These are phyloP conservation scores for Nicotiana undulata DNA, from an alignment of 257 asterid species.

Conservation along the genomic window DNA sequence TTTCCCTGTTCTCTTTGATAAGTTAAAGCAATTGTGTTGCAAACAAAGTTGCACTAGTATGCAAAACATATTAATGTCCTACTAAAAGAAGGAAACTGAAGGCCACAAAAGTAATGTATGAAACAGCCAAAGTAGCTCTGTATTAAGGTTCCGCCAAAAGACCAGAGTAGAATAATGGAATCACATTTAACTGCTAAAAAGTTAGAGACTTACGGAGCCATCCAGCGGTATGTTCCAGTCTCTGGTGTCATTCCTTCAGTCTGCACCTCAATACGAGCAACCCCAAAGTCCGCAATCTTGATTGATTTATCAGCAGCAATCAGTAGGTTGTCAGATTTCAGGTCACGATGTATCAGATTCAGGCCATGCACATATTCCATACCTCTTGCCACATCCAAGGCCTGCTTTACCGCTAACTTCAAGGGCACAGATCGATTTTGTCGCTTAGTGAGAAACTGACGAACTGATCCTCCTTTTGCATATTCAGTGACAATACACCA, in stretches of 20 bases:
- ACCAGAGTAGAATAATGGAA: neutral
- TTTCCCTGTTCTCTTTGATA: neutral
- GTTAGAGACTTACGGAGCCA: conserved; percentile 90
- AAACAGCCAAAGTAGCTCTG: neutral
- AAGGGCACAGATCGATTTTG: conserved; percentile 85
- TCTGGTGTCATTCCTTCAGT: conserved; percentile 99
- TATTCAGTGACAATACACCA: conserved; percentile 98
- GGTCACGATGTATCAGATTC: conserved; percentile 83
- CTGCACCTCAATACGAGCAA: conserved; percentile 95
- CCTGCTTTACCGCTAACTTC: conserved; percentile 98
- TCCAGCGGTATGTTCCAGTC: conserved; percentile 98
- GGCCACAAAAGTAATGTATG: neutral
- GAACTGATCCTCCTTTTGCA: conserved; percentile 96
- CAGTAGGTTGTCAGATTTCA: conserved; percentile 92
- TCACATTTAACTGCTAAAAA: neutral
- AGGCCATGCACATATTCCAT: conserved; percentile 94
- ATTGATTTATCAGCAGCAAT: conserved; percentile 89
- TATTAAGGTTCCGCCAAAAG: neutral
- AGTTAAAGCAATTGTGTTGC: neutral
- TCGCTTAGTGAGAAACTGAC: conserved; percentile 78
- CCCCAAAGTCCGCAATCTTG: conserved; percentile 96
- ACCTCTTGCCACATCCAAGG: conserved; percentile 96
- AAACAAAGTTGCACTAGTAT: neutral
- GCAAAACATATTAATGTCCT: neutral
- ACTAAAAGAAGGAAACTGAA: neutral